Conservation (phyloP, 441 rosid species). For the Geranium incanum region DNA sequence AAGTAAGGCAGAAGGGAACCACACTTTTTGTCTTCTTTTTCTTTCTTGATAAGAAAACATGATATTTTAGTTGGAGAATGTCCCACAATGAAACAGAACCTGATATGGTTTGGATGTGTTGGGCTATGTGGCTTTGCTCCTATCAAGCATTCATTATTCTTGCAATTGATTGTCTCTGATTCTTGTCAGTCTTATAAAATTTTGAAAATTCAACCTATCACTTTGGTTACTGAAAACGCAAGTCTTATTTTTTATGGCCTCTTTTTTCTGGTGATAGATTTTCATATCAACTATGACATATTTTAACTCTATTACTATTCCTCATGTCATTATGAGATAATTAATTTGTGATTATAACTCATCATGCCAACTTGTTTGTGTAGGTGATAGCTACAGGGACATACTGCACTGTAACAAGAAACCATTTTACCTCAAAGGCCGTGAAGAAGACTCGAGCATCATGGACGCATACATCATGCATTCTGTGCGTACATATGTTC, state of each 20-base stretch:
- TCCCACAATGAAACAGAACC: neutral
- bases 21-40: neutral
- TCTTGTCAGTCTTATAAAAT: too few relatives aligned
- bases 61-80: neutral
- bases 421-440: conserved; percentile 71
- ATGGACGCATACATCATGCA: conserved; percentile 85
- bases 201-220: too few relatives aligned
- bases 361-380: conserved; percentile 14
- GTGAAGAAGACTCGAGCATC: conserved; percentile 66
- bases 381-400: conserved; percentile 78
- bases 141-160: too few relatives aligned
- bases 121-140: too few relatives aligned
- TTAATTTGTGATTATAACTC: conserved; percentile 12
- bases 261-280: neutral
- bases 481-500: conserved; percentile 42
- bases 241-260: neutral
- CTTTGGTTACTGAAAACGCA: too few relatives aligned
- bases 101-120: too few relatives aligned
- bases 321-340: neutral
- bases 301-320: neutral
- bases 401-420: conserved; percentile 76
- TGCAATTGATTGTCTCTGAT: too few relatives aligned
- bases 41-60: neutral
- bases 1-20: neutral
- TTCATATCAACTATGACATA: neutral